Base-by-base conservation (phyloP, 1,284 basidiomycete genomes). In the Rhodotorula sp. region DNA sequence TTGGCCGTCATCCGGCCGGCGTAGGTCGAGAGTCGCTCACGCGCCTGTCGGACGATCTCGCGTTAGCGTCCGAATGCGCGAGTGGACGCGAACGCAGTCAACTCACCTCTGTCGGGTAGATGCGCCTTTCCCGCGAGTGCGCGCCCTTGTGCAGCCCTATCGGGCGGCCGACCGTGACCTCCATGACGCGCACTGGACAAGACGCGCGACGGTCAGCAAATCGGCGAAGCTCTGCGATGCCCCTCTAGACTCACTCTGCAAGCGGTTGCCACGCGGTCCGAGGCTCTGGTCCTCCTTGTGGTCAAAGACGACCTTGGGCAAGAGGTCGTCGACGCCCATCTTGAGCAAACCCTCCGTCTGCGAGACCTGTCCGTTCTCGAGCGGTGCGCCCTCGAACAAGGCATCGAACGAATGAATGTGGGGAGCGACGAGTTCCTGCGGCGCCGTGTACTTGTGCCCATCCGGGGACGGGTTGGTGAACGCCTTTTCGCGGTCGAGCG, bases 401-500 rank as follows among this genome's bases (percentile, higher is more conserved):
- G 93, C 90, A 81, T 99, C 97, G 86, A 99, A 99, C 58, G 92
- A 94, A 82, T 98, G 91, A 74, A 99, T 88, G 81, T 97, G 95
- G 16, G 97, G 97, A 46, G 88, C 86, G 68, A 97, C 92, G 78
- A 99, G 92, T 82, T 97, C 92, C 78, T 96, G 93, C 68, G 99
- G 86, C 68, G 92, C 91, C 23, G 89, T 88, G 69, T 92, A 89
- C 23, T 89, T 88, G 52, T 90, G 87, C 29, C 87, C 87, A 61
- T 87, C 83, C 76, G 85, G 85, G 26, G 90, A 86, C 0, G 97
- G 97, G 69, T 89, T 86, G 80, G 87, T 87, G 84, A 97, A 97
- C 6, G 86, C 83, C 18, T 88, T 85, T 83, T 98, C 94, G 69
- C 94, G 88, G 57, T 86, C 85, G 64, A 98, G 85, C 2, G 96